Conservation (phyloP, 768 basidiomycete genomes). For the Rhodotorula toruloides region DNA sequence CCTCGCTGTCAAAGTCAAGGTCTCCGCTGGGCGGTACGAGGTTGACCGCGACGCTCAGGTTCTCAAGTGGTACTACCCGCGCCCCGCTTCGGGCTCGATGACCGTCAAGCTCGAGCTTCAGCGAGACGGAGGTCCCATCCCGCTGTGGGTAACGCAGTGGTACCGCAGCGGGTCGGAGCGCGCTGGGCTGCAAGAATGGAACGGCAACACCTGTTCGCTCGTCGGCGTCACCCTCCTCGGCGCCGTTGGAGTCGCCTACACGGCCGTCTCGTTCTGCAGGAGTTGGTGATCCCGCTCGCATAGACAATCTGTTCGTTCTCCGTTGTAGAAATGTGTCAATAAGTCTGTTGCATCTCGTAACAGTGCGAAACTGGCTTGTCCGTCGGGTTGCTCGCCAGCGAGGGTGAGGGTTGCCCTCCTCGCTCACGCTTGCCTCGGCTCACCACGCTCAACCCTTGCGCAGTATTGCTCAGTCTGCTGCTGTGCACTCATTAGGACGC, state of each 20-base stretch:
- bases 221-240: slow-evolving; percentile 10
- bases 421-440: too few species aligned
- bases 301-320: too few species aligned
- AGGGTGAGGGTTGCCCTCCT: too few species aligned
- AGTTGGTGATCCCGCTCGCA: background rate
- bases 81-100: slow-evolving; percentile 44
- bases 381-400: too few species aligned
- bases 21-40: slow-evolving; percentile 54
- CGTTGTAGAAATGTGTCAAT: too few species aligned
- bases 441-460: too few species aligned
- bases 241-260: slow-evolving; percentile 3
- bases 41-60: slow-evolving; percentile 51
- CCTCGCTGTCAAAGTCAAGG: slow-evolving; percentile 42
- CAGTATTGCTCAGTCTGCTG: too few species aligned
- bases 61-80: slow-evolving; percentile 55
- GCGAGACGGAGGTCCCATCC: slow-evolving; percentile 51
- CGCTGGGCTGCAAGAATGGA: background rate
- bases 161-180: slow-evolving; percentile 16
- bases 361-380: too few species aligned
- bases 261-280: slow-evolving; percentile 8
- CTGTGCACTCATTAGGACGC: too few species aligned
- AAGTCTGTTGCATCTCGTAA: too few species aligned
- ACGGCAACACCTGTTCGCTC: background rate
- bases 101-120: slow-evolving; percentile 51
- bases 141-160: slow-evolving; percentile 34